Base-by-base conservation (phyloP, 148 eudicot species). In the Agrostemma githago region DNA sequence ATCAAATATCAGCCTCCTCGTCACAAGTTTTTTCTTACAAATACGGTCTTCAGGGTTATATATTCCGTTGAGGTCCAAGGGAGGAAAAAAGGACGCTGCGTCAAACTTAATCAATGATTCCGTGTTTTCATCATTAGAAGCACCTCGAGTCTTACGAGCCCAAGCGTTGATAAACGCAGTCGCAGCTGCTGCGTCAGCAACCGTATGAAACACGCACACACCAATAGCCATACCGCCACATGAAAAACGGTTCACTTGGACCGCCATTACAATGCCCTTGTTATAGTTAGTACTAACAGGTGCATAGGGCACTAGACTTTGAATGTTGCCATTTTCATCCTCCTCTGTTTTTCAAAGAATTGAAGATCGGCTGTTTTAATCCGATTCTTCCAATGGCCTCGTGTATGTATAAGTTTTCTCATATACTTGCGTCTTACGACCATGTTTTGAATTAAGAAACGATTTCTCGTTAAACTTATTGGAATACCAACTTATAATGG, bases 161-260 rank as follows among this genome's bases (percentile, higher is more conserved):
- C 86, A 81, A 42, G 79, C 86, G 64, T 56, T 68, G 4, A 81
- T n/a, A 43, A 81, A 81, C 3, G 77, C 59, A 19, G 4, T 0
- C 5, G 39, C 16, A n/a, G 82, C 68, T 65, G 75, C 40, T 5
- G 73, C 78, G 62, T 84, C 86, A 6, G 72, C 82, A 67, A 81
- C 51, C 53, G 81, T 84, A 38, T 78, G 82, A 1, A 82, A 67
- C 34, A 78, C 37, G 57, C 77, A 62, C 9, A 81, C 38, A 37
- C 77, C 21, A 60, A 81, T 17, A 1, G 82, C 75, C 5, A 69
- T 11, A 19, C 80, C 84, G 11, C 86, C 86, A 48, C 86, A 81
- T 0, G 40, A 56, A 68, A 84, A 84, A 9, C 39, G 9, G 16
- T 66, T 81, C n/a, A 78, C 57, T 19, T 72, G 84, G 75, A 75